These are phyloP conservation scores for Marasmius sp. DNA, from an alignment of 1,284 basidiomycete species.

Conservation along the genomic window DNA sequence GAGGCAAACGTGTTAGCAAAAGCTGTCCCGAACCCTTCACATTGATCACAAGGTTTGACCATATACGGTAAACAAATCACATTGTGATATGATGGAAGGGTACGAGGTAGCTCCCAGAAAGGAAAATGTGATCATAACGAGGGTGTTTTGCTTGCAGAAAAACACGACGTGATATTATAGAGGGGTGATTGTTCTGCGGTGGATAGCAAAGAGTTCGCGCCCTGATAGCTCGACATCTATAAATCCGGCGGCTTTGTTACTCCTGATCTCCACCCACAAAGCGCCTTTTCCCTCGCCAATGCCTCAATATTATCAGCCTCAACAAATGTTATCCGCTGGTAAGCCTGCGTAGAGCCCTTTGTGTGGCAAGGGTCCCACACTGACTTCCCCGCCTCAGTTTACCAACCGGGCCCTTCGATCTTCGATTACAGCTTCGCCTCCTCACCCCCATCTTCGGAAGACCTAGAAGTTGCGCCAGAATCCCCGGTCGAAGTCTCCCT, in stretches of 20 bases:
- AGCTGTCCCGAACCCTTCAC: neutral
- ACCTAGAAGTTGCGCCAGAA: neutral
- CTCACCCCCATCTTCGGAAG: neutral
- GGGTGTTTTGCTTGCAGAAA: constrained; percentile 16
- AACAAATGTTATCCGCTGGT: neutral
- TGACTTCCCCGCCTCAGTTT: neutral
- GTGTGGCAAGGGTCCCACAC: neutral
- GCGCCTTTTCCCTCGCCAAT: neutral
- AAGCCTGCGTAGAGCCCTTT: neutral
- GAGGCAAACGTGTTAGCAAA: too few relatives aligned
- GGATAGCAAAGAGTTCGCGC: constrained; percentile 4
- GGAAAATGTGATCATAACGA: constrained; percentile 28
- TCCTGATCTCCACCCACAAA: neutral
- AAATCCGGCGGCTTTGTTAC: constrained; percentile 5
- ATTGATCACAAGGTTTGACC: neutral
- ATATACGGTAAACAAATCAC: neutral
- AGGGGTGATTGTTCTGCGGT: constrained; percentile 4
- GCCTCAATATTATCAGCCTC: neutral
- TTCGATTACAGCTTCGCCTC: neutral
- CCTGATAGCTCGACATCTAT: constrained; percentile 6
- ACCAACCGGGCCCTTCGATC: neutral
- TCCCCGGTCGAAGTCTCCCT: neutral
- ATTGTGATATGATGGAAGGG: neutral
- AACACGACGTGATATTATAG: constrained; percentile 6
- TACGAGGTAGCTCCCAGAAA: neutral